Evolutionary conservation across 352 stramenopile genomes (phyloP), one percentile per base, ranked within the genome.

Genomic region (Albugo candida): DNA sequence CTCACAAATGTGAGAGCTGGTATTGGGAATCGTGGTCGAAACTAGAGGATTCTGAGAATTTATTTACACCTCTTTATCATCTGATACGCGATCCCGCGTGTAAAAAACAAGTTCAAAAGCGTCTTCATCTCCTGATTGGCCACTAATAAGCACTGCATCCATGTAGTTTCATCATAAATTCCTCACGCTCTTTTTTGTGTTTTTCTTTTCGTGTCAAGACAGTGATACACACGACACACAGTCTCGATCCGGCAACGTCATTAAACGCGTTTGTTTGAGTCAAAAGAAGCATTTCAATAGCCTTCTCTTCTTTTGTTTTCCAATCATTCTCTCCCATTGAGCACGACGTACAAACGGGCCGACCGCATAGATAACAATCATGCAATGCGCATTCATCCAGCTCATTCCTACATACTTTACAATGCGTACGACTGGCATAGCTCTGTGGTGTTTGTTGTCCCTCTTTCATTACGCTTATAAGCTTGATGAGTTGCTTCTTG

Each of bases 91-190:
- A 31, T 8, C 8, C 24, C 3, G 24, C 24, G 3, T 31, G 3
- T 3, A 3, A 31, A 31, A 56, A 82, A 70, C 48, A 41, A 55
- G 35, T 83, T 86, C 56, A 43, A 43, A 3, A 43, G 38, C 17
- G 17, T 3, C 8, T 24, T 43, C 36, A 41, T 41, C 14, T 14
- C 16, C 8, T 19, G 38, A 24, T 43, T 10, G 8, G 38, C 38
- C 8, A 24, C 8, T 43, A 81, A 63, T 86, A 79, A 45, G 72
- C 74, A 52, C 58, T 57, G 48, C 65, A 67, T 49, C 77, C 77
- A 55, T 66, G 81, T 36, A 89, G 64, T 52, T 73, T 74, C 61
- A 84, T 67, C 59, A 82, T 83, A 51, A 89, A 89, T 40, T 61
- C 68, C 41, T 73, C 68, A 44, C 78, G 68, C 17, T 76, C 55